phyloP scores from a whole-genome alignment of 129 eudicot genomes.

The Escallonia herrerae region DNA sequence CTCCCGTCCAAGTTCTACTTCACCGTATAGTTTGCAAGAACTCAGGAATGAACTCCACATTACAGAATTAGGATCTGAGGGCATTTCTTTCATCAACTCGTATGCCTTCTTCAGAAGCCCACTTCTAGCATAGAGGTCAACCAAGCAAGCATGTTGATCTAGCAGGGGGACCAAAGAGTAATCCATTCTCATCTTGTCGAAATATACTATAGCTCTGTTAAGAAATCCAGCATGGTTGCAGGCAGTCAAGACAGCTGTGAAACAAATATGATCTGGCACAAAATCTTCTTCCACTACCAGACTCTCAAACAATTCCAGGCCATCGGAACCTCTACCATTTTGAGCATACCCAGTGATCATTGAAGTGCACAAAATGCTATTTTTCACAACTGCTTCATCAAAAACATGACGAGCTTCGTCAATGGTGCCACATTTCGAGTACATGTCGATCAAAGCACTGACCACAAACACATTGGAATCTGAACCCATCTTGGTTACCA shows the following conservation, averaged over 20 bases:
- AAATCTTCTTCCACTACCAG: slow-evolving; percentile 19
- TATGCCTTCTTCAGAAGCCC: slow-evolving; percentile 34
- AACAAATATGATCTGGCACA: slow-evolving; percentile 41
- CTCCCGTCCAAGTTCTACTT: slow-evolving; percentile 34
- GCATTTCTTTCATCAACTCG: slow-evolving; percentile 39
- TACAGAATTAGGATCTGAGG: slow-evolving; percentile 32
- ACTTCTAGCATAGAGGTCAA: slow-evolving; percentile 41
- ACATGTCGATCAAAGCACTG: slow-evolving; percentile 41
- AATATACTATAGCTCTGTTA: slow-evolving; percentile 27
- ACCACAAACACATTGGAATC: slow-evolving; percentile 24
- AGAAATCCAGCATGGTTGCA: slow-evolving; percentile 40
- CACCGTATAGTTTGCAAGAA: slow-evolving; percentile 43
- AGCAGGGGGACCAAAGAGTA: slow-evolving; percentile 30
- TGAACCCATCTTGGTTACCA: slow-evolving; percentile 38
- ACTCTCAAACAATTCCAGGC: slow-evolving; percentile 28
- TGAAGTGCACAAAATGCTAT: slow-evolving; percentile 36
- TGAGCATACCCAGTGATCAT: slow-evolving; percentile 39
- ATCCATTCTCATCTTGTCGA: slow-evolving; percentile 33
- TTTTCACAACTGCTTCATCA: slow-evolving; percentile 21
- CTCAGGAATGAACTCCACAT: slow-evolving; percentile 45
- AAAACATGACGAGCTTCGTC: slow-evolving; percentile 34
- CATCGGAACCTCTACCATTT: slow-evolving; percentile 40
- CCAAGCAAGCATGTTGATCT: slow-evolving; percentile 45
- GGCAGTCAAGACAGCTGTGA: slow-evolving; percentile 40
- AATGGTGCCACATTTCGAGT: slow-evolving; percentile 42